Evolutionary conservation across 176 grass and related monocot genomes (phyloP).

Genomic region (Lolium perenne): DNA sequence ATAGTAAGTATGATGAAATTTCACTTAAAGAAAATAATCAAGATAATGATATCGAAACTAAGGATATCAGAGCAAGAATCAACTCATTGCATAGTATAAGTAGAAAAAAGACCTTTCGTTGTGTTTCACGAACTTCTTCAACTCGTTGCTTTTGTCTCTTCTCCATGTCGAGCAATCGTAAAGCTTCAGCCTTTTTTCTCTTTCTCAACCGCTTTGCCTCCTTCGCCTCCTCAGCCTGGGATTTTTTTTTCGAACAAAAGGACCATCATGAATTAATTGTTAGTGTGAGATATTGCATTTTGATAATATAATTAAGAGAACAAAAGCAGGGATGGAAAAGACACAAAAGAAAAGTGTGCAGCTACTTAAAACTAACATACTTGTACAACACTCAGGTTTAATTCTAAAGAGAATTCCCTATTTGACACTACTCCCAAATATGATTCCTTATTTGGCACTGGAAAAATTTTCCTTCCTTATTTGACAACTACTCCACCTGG

Average conservation of each 20-base stretch:
- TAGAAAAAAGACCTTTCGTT: constrained; percentile 68
- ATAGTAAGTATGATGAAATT: constrained; percentile 31
- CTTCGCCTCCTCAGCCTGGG: constrained; percentile 84
- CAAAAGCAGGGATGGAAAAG: constrained; percentile 13
- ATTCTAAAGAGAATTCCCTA: neutral
- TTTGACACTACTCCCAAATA: too few relatives aligned
- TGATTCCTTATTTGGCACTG: too few relatives aligned
- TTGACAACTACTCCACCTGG: too few relatives aligned
- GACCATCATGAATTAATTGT: neutral
- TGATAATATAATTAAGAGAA: neutral
- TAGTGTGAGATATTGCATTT: neutral
- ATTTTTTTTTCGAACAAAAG: constrained; percentile 11
- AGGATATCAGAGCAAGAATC: neutral
- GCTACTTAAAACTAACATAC: constrained; percentile 35
- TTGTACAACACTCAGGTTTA: constrained; percentile 6
- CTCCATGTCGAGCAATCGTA: constrained; percentile 76
- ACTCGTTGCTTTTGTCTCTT: constrained; percentile 96
- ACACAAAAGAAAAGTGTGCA: neutral
- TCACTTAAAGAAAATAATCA: neutral
- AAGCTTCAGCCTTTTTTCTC: constrained; percentile 76
- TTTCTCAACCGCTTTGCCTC: constrained; percentile 80
- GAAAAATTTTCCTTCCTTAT: too few relatives aligned
- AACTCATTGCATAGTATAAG: constrained; percentile 6
- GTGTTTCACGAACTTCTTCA: constrained; percentile 86
- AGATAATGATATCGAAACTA: constrained; percentile 3